Conservation (phyloP, 805 yeast species). For the Schwanniomyces vanrijiae region DNA sequence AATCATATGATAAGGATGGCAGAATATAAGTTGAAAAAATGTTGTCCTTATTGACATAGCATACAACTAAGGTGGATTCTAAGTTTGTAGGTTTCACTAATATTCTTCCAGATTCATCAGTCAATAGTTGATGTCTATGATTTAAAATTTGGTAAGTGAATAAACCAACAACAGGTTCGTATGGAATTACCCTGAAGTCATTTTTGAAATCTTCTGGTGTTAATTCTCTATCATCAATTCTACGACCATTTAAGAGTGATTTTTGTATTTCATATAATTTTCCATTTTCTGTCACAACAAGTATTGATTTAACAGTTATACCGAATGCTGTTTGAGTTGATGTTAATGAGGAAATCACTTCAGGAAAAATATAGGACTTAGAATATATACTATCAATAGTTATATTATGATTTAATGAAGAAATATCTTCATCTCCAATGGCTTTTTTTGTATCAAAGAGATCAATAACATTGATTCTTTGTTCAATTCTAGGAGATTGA, state of each 20-base stretch:
- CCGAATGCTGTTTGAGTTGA: constrained; percentile 40
- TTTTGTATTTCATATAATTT: constrained; percentile 73
- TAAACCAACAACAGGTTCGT: constrained; percentile 59
- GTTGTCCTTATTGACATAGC: constrained; percentile 60
- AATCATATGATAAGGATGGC: constrained; percentile 85
- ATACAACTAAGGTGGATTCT: constrained; percentile 79
- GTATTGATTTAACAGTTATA: constrained; percentile 49
- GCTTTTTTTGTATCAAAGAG: constrained; percentile 56
- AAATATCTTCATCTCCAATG: constrained; percentile 15
- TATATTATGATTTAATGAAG: constrained; percentile 32
- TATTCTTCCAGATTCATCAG: constrained; percentile 17
- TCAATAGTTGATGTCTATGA: constrained; percentile 34
- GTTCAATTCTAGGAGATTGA: constrained; percentile 46
- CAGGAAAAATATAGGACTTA: constrained; percentile 65
- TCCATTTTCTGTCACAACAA: constrained; percentile 60
- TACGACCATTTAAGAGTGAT: constrained; percentile 61
- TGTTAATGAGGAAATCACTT: constrained; percentile 50
- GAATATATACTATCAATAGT: constrained; percentile 48
- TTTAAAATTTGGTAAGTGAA: constrained; percentile 34
- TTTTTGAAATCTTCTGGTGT: constrained; percentile 48
- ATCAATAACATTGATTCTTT: constrained; percentile 69
- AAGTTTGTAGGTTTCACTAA: constrained; percentile 53
- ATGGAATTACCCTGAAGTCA: constrained; percentile 62
- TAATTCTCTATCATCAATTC: constrained; percentile 57
- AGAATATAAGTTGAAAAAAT: constrained; percentile 73